Percentiles rank a stretch among this genome's conserved stretches.
Evolutionary conservation across 352 stramenopile species (phyloP).

Genomic region (Phytopythium montanum): DNA sequence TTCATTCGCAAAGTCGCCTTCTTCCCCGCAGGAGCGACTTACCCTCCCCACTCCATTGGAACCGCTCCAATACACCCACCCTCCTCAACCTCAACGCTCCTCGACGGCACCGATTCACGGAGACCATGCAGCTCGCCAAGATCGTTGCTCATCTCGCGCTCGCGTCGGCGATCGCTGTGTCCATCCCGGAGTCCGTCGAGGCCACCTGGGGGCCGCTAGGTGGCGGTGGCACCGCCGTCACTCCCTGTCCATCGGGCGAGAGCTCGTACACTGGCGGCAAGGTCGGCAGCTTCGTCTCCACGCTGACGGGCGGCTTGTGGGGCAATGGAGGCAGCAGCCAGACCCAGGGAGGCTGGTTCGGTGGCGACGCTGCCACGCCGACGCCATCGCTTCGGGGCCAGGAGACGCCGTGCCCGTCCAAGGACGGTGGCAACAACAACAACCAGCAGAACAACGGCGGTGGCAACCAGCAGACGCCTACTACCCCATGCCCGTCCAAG

Average conservation of each 20-base stretch:
- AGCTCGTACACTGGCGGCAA: conserved; percentile 4
- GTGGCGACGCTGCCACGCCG: not conserved
- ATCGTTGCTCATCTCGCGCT: conserved; percentile 18
- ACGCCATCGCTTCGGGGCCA: not conserved
- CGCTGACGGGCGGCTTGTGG: not conserved
- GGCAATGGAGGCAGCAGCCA: not conserved
- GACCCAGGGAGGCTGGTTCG: conserved; percentile 4
- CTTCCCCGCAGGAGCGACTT: conserved; percentile 8
- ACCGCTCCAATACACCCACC: conserved; percentile 8
- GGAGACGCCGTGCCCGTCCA: conserved; percentile 4
- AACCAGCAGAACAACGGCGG: not conserved
- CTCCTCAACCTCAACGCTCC: not conserved
- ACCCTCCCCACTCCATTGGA: conserved; percentile 14
- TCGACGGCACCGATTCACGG: not conserved
- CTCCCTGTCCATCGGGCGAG: conserved; percentile 31
- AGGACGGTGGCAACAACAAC: not conserved
- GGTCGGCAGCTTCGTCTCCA: not conserved
- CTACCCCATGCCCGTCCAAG: not conserved
- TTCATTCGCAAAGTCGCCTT: conserved; percentile 34
- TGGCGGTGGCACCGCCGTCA: conserved; percentile 27
- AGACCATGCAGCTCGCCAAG: conserved; percentile 24
- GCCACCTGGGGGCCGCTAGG: conserved; percentile 3
- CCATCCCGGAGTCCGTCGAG: conserved; percentile 7
- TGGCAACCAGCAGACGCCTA: not conserved
- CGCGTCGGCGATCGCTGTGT: conserved; percentile 12